These are phyloP conservation scores for Chrysanthemum makinoi DNA, from an alignment of 129 eudicot genomes.

Conservation along the genomic window DNA sequence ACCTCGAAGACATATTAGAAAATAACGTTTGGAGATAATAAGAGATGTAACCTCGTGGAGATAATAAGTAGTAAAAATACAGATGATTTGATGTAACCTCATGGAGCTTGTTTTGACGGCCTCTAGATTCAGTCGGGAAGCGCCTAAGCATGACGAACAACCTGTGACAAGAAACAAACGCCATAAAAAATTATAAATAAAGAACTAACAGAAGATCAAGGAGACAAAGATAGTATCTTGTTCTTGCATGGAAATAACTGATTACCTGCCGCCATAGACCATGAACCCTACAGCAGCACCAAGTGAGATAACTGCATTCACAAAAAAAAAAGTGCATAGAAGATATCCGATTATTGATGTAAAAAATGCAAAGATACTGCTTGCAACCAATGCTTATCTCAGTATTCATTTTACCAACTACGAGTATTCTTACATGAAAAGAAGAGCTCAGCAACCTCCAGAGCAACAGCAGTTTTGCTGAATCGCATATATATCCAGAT, in stretches of 20 bases:
- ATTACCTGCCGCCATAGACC: conserved; percentile 78
- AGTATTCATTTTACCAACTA: background rate
- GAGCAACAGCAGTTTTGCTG: conserved; percentile 34
- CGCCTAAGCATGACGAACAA: conserved; percentile 65
- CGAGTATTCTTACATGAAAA: conserved; percentile 41
- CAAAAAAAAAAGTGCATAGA: background rate
- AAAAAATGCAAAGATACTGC: no score
- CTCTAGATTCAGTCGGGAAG: conserved; percentile 78
- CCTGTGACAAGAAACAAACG: conserved; percentile 31
- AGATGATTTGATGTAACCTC: conserved; percentile 54
- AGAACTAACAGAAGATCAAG: background rate
- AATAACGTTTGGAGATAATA: no score
- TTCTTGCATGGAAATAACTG: background rate
- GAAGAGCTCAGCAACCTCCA: conserved; percentile 58
- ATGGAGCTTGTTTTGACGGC: conserved; percentile 67
- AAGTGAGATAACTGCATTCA: conserved; percentile 62
- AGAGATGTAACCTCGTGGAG: no score
- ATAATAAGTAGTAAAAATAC: background rate
- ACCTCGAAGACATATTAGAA: no score
- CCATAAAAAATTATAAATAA: conserved; percentile 1
- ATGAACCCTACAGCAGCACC: conserved; percentile 72
- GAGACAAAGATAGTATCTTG: background rate
- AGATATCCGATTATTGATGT: background rate
- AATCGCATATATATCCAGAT: conserved; percentile 56
- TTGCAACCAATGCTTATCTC: background rate